A percentile compares a stretch with the other conserved stretches of the same genome.
Evolutionary conservation across 2,329 filamentous ascomycete species (phyloP).

Genomic region (Pseudogymnoascus sp.): DNA sequence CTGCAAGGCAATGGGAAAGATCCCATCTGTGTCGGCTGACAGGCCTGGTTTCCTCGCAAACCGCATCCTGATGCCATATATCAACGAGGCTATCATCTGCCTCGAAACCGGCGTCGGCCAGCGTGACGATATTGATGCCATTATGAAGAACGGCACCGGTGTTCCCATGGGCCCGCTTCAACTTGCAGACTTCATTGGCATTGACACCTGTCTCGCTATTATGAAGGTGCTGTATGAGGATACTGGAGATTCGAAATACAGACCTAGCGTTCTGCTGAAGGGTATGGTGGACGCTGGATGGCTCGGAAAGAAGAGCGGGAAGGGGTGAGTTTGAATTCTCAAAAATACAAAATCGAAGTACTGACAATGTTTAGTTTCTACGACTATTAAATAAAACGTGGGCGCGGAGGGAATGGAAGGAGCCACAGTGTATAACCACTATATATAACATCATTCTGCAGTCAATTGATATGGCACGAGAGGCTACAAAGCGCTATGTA

Average conservation of each 20-base stretch:
- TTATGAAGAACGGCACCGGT: constrained; percentile 99
- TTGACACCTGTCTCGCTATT: constrained; percentile 93
- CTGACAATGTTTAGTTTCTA: constrained; percentile 13
- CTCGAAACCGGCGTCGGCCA: constrained; percentile 86
- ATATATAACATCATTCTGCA: neutral
- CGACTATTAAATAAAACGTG: neutral
- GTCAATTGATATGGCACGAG: neutral
- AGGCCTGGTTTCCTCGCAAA: constrained; percentile 93
- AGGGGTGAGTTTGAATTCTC: constrained; percentile 46
- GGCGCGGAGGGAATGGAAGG: neutral
- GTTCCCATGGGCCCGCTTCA: constrained; percentile 96
- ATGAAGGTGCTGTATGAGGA: constrained; percentile 92
- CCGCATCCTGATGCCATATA: constrained; percentile 96
- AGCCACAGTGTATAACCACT: neutral
- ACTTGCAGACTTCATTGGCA: constrained; percentile 91
- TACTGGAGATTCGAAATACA: constrained; percentile 92
- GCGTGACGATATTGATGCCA: constrained; percentile 87
- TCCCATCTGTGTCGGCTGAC: constrained; percentile 81
- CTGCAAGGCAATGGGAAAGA: constrained; percentile 88
- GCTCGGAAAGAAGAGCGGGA: constrained; percentile 95
- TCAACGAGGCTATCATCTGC: constrained; percentile 96
- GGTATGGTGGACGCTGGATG: constrained; percentile 99
- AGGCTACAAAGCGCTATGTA: neutral
- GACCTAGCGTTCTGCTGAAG: constrained; percentile 75
- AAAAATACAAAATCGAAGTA: neutral